phyloP scores from a whole-genome alignment of 345 rosid genomes.

The Eucalyptus curtisii region DNA sequence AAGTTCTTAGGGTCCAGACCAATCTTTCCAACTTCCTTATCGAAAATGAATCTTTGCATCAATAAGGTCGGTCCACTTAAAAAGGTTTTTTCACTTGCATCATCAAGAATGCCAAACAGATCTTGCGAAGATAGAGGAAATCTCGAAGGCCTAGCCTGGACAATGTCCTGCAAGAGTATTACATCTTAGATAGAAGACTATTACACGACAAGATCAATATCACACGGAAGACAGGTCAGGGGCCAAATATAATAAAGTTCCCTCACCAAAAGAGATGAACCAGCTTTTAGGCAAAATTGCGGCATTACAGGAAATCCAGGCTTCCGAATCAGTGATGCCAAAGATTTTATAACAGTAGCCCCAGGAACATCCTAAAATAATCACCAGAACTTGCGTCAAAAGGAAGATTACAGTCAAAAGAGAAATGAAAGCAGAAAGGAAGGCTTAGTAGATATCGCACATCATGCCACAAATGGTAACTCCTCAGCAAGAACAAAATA shows the following conservation, averaged over 20 bases:
- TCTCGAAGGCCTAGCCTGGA: conserved; percentile 55
- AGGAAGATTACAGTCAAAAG: not conserved
- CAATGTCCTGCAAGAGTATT: conserved; percentile 51
- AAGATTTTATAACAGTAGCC: conserved; percentile 42
- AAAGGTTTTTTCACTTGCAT: conserved; percentile 94
- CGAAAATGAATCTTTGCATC: conserved; percentile 85
- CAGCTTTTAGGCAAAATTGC: conserved; percentile 64
- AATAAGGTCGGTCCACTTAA: conserved; percentile 50
- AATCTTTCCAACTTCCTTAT: conserved; percentile 74
- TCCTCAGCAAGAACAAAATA: not conserved
- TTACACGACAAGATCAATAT: not conserved
- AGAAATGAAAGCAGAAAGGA: not conserved
- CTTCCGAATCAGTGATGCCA: conserved; percentile 51
- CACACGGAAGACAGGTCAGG: not conserved
- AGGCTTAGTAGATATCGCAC: not conserved
- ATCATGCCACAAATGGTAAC: not conserved
- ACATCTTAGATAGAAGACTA: not conserved
- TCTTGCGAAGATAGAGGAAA: conserved; percentile 71
- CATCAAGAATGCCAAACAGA: conserved; percentile 76
- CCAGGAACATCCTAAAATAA: conserved; percentile 54
- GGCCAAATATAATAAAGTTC: not conserved
- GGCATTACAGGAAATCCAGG: conserved; percentile 64
- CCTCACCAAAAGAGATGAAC: conserved; percentile 75
- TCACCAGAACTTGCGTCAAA: not conserved
- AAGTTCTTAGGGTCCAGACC: conserved; percentile 77